Evolutionary conservation across 1,139 yeast genomes (phyloP).

Genomic region (Kodamaea derodonti): DNA sequence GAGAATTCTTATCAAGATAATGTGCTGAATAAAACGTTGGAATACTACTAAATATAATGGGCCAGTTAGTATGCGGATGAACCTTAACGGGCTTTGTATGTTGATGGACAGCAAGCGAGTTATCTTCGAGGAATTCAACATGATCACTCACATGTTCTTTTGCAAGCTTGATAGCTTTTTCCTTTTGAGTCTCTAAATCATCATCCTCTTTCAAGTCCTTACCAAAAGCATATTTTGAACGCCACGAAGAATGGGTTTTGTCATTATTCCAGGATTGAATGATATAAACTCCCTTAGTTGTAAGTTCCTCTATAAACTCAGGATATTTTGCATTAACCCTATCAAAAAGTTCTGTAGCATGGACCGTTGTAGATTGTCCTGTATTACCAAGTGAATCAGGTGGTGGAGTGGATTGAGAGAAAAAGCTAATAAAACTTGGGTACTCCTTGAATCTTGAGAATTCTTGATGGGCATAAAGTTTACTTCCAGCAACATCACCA

Average conservation of each 20-base stretch:
- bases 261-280: slow-evolving; percentile 16
- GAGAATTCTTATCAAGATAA: slow-evolving; percentile 6
- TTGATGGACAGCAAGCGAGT: slow-evolving; percentile 21
- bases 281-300: slow-evolving; percentile 17
- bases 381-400: slow-evolving; percentile 1
- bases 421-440: slow-evolving; percentile 22
- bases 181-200: slow-evolving; percentile 17
- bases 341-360: slow-evolving; percentile 26
- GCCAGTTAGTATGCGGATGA: slow-evolving; percentile 10
- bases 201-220: slow-evolving; percentile 14
- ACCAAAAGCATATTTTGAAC: slow-evolving; percentile 25
- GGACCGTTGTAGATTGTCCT: slow-evolving; percentile 17
- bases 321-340: slow-evolving; percentile 16
- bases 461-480: slow-evolving; percentile 25
- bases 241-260: slow-evolving; percentile 18
- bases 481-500: slow-evolving; percentile 19
- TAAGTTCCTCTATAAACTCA: slow-evolving; percentile 17
- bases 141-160: slow-evolving; percentile 19
- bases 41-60: slow-evolving; percentile 22
- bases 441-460: slow-evolving; percentile 23
- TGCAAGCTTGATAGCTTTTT: slow-evolving; percentile 19
- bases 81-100: slow-evolving; percentile 21
- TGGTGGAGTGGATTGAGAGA: slow-evolving; percentile 6
- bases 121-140: slow-evolving; percentile 18
- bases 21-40: slow-evolving; percentile 11